Base-by-base conservation (phyloP, 2,329 filamentous ascomycete species). In the Pyrenophora graminea region DNA sequence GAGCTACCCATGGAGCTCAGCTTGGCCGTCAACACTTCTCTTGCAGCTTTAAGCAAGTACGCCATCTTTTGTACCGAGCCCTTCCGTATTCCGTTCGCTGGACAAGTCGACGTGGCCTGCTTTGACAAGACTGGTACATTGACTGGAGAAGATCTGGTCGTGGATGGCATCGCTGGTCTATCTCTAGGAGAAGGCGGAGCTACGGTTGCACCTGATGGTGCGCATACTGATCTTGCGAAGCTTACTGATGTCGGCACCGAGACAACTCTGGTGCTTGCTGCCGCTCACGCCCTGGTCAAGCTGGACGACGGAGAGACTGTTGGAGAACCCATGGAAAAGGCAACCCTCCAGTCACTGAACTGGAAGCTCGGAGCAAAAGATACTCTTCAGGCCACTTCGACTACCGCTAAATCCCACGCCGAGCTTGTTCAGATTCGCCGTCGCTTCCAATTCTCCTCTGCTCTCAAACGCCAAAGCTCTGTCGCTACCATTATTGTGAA, bases 41-140 rank as follows among this genome's bases (percentile, higher is more conserved):
- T 99, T 73, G 92, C 94, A 42, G 93, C 94, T 23, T 80, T 99
- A 32, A 95, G 92, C 76, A 95, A 93, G 74, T 93, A 88, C 63
- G 94, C 95, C 54, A 99, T 99, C 66, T 99, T 96, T 80, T 99
- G 94, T 72, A 99, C 94, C 2, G 95, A 99, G 74, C 94, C 94
- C 23, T 99, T 99, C 85, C 88, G 94, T 49, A 99, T 99, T 66
- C 95, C 95, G 0, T 97, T 89, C 64, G 95, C 92, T 61, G 94
- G 94, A 27, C 90, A 94, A 58, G 89, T 99, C 53, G 95, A 99
- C 72, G 83, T 99, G 46, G 92, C 94, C 57, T 99, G 94, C 78
- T 99, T 99, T 62, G 94, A 99, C 76, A 99, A 99, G 81, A 99
- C 94, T 10, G 94, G 94, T 61, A 99, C 94, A 1, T 77, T 99